phyloP scores from a whole-genome alignment of 805 yeast species.

The Yarrowia keelungensis region DNA sequence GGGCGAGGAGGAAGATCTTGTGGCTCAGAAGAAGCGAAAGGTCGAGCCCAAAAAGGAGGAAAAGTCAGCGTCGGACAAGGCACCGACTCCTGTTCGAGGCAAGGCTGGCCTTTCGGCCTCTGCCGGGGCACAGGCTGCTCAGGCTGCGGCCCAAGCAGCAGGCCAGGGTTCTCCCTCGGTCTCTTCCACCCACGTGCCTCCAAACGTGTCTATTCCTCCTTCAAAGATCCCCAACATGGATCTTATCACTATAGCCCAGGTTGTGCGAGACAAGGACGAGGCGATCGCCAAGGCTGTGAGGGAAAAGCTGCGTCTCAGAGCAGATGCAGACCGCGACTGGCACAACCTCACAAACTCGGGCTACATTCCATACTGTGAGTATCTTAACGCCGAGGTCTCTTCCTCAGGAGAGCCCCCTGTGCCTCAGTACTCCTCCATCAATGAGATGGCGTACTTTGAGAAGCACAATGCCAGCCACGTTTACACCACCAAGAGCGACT shows the following conservation, averaged over 20 bases:
- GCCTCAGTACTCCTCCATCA: constrained; percentile 73
- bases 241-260: constrained; percentile 77
- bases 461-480: constrained; percentile 53
- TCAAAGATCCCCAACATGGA: constrained; percentile 94
- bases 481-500: constrained; percentile 46
- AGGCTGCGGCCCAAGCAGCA: constrained; percentile 26
- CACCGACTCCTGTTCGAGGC: constrained; percentile 39
- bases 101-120: constrained; percentile 47
- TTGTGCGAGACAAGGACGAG: constrained; percentile 74
- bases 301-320: constrained; percentile 76
- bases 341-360: constrained; percentile 88
- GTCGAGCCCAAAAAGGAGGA: constrained; percentile 44
- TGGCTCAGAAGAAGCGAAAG: constrained; percentile 71
- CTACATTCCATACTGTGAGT: constrained; percentile 77
- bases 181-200: constrained; percentile 39
- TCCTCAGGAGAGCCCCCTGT: constrained; percentile 54
- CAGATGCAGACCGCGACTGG: constrained; percentile 69
- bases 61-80: constrained; percentile 35
- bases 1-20: constrained; percentile 84
- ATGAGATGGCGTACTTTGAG: constrained; percentile 57
- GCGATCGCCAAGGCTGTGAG: constrained; percentile 83
- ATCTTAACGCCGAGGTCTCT: constrained; percentile 52
- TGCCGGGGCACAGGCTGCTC: constrained; percentile 41
- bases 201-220: constrained; percentile 83
- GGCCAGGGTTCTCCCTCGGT: constrained; percentile 48